Percentiles rank a stretch among this genome's conserved stretches.
phyloP scores from a whole-genome alignment of 1,284 basidiomycete species.

The Pascua guehoae region DNA sequence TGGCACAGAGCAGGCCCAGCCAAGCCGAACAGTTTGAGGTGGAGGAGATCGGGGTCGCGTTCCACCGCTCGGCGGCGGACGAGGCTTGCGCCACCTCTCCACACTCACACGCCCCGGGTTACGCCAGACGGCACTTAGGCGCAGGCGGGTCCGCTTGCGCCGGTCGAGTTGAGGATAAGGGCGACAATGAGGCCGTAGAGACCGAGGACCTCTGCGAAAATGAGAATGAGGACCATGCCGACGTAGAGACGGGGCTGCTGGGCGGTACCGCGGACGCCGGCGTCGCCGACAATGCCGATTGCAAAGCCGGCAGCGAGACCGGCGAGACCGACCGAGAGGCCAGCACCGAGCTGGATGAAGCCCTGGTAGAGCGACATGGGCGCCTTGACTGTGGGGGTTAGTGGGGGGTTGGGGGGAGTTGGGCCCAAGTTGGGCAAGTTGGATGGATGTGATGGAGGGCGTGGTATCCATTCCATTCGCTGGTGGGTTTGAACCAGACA shows the following conservation, averaged over 20 bases:
- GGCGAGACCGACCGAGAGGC: slow-evolving; percentile 74
- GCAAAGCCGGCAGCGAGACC: slow-evolving; percentile 88
- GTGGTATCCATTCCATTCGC: no score
- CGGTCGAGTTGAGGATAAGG: slow-evolving; percentile 55
- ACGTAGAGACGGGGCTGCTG: slow-evolving; percentile 93
- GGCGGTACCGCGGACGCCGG: slow-evolving; percentile 83
- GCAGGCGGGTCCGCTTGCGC: slow-evolving; percentile 15
- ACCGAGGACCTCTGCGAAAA: slow-evolving; percentile 87
- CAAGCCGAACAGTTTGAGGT: no score
- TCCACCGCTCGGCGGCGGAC: no score
- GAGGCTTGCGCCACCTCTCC: no score
- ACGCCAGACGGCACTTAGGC: no score
- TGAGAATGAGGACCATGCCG: slow-evolving; percentile 73
- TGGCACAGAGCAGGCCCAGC: no score
- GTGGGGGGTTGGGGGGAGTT: no score
- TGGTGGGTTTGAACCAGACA: no score
- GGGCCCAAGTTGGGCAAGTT: no score
- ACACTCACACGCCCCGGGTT: no score
- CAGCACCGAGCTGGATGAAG: slow-evolving; percentile 85
- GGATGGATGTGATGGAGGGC: no score
- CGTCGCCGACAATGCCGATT: slow-evolving; percentile 93
- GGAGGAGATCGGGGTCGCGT: no score
- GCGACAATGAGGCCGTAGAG: slow-evolving; percentile 58
- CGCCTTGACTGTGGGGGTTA: slow-evolving; percentile 57
- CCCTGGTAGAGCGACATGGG: slow-evolving; percentile 71